These are phyloP conservation scores for Ceratocystis papillata DNA, from an alignment of 2,329 filamentous ascomycete genomes.

Conservation along the genomic window DNA sequence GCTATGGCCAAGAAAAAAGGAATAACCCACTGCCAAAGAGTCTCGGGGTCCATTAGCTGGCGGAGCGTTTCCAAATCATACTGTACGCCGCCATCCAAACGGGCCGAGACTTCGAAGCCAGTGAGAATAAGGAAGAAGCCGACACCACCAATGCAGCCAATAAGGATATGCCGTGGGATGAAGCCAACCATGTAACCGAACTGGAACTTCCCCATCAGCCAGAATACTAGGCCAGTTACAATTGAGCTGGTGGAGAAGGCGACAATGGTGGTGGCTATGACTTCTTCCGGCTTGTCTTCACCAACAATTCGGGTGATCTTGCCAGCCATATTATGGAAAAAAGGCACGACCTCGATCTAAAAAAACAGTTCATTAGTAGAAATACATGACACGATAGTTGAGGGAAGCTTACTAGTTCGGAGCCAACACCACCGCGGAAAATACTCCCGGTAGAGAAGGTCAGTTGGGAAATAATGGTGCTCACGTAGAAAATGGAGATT, in stretches of 20 bases:
- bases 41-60: conserved; percentile 62
- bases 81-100: conserved; percentile 72
- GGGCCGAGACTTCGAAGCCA: conserved; percentile 84
- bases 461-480: conserved; percentile 86
- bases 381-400: neutral
- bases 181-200: conserved; percentile 92
- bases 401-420: conserved; percentile 59
- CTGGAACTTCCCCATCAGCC: conserved; percentile 73
- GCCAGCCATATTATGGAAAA: conserved; percentile 96
- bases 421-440: conserved; percentile 84
- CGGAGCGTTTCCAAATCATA: conserved; percentile 68
- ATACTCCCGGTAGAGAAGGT: conserved; percentile 79
- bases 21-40: conserved; percentile 69
- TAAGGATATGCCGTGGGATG: conserved; percentile 90
- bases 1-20: conserved; percentile 66
- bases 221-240: conserved; percentile 84
- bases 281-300: conserved; percentile 66
- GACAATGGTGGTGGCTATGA: conserved; percentile 88
- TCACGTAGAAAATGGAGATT: conserved; percentile 98
- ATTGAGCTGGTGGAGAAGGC: conserved; percentile 85
- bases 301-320: conserved; percentile 73
- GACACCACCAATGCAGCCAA: conserved; percentile 93
- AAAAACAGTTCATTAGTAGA: neutral
- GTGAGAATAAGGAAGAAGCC: conserved; percentile 90
- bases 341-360: conserved; percentile 90